Base-by-base conservation (phyloP, 148 eudicot species). In the Tetragonia tetragonoides region DNA sequence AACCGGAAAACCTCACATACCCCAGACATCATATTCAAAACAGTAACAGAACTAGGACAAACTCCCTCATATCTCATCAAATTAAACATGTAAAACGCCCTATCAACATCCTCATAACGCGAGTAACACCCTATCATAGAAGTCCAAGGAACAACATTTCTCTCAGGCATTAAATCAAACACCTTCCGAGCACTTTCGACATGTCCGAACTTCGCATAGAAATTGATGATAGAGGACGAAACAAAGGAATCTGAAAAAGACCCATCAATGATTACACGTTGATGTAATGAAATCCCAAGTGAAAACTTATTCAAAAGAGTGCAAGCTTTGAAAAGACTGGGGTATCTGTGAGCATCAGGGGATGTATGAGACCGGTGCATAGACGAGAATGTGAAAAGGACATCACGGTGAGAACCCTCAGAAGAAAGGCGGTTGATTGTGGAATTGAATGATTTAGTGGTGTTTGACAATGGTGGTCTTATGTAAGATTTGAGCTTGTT, bases 111-210 rank as follows among this genome's bases (percentile, higher is more conserved):
- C 17, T 86, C 88, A 0, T 53, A 47, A 23, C 87, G 83, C 1
- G 91, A 74, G 74, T 94, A 89, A 78, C 93, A 92, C 54, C 98
- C 89, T 5, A 92, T 86, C 23, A 94, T 86, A 42, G 92, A 85
- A 75, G 95, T 94, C 93, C 95, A 94, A 3, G 97, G 89, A 46
- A 94, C 89, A 10, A 90, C 84, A 69, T 90, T 88, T 80, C 89
- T 88, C 1, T 72, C 80, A 65, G 90, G 84, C 98, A 94, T 88
- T 66, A 10, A 72, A 28, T 91, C 98, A 77, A 94, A 94, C 94
- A 92, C 85, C 17, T 88, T 75, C 9, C 78, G 92, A 3, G 98
- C 98, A 79, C 61, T 15, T 12, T 69, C 17, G 34, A 82, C 77
- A 14, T 54, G 41, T 5, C 88, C 89, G 47, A 88, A 86, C 69